phyloP scores from a whole-genome alignment of 1,284 basidiomycete species.

The Coniophora puteana region DNA sequence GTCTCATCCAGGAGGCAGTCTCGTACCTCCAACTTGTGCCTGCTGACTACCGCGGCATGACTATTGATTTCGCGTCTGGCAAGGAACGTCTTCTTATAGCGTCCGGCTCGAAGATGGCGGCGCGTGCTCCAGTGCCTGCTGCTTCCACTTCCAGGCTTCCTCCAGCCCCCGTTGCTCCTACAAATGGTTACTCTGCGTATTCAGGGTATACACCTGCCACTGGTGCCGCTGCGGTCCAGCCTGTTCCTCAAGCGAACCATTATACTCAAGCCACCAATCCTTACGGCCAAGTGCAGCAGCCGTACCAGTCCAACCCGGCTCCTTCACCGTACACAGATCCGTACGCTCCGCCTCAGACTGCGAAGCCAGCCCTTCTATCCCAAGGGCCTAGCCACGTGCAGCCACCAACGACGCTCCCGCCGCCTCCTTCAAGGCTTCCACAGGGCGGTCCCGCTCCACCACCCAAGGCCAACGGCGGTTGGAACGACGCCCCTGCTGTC shows the following conservation, averaged over 20 bases:
- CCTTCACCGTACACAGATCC: constrained; percentile 30
- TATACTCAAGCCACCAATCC: constrained; percentile 4
- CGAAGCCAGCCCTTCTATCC: constrained; percentile 12
- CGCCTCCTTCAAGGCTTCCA: constrained; percentile 22
- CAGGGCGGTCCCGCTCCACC: constrained; percentile 35
- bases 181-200: constrained; percentile 9
- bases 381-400: constrained; percentile 15
- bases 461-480: constrained; percentile 71
- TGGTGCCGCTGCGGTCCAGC: constrained; percentile 12
- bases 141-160: constrained; percentile 22
- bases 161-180: constrained; percentile 16
- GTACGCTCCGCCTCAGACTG: constrained; percentile 31
- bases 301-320: constrained; percentile 5
- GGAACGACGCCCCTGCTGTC: constrained; percentile 85
- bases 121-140: constrained; percentile 23
- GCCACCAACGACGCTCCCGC: constrained; percentile 16
- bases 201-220: constrained; percentile 17
- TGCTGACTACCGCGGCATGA: constrained; percentile 66
- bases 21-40: constrained; percentile 83
- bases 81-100: constrained; percentile 60
- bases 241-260: constrained; percentile 9
- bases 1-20: constrained; percentile 81
- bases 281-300: constrained; percentile 6
- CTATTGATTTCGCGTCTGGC: constrained; percentile 58
- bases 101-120: constrained; percentile 27